A percentile compares a stretch with the other conserved stretches of the same genome.
Conservation (phyloP, 1,284 basidiomycete species). For the Trametes versicolor region DNA sequence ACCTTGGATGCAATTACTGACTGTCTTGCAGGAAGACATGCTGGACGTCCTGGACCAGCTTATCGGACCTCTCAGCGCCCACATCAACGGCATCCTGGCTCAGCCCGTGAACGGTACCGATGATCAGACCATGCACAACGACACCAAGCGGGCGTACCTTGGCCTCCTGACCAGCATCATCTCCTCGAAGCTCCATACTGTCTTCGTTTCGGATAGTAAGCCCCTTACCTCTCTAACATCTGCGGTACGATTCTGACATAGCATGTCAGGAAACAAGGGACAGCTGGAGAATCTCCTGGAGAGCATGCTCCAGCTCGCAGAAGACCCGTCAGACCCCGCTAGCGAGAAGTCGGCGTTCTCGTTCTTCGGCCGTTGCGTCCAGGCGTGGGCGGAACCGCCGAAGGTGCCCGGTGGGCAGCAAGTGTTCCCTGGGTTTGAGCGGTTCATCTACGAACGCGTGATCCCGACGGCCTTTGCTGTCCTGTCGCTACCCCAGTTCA, state of each 20-base stretch:
- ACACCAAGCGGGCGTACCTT: constrained; percentile 93
- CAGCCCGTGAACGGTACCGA: constrained; percentile 92
- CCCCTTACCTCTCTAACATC: constrained; percentile 28
- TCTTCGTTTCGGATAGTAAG: constrained; percentile 91
- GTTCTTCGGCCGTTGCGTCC: constrained; percentile 83
- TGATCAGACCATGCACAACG: constrained; percentile 84
- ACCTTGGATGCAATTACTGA: constrained; percentile 12
- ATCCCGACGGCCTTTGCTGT: constrained; percentile 88
- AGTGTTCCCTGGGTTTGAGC: constrained; percentile 90
- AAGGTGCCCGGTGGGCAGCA: constrained; percentile 55
- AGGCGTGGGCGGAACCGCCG: constrained; percentile 78
- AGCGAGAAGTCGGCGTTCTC: constrained; percentile 86
- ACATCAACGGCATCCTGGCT: constrained; percentile 85
- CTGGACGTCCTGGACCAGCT: constrained; percentile 91
- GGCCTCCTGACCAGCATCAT: constrained; percentile 87
- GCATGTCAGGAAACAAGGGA: constrained; percentile 76
- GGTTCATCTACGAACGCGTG: constrained; percentile 91
- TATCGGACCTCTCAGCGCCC: constrained; percentile 85
- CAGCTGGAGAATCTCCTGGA: constrained; percentile 78
- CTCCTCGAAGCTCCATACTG: constrained; percentile 80
- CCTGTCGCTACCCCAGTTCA: constrained; percentile 83
- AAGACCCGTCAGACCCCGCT: constrained; percentile 76
- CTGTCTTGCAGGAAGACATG: constrained; percentile 70
- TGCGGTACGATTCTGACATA: constrained; percentile 10
- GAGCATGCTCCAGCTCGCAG: constrained; percentile 81